Evolutionary conservation across 371 early-diverging fungal genomes (phyloP), one percentile per base, ranked within the genome.

Genomic region (Actinomortierella ambigua): DNA sequence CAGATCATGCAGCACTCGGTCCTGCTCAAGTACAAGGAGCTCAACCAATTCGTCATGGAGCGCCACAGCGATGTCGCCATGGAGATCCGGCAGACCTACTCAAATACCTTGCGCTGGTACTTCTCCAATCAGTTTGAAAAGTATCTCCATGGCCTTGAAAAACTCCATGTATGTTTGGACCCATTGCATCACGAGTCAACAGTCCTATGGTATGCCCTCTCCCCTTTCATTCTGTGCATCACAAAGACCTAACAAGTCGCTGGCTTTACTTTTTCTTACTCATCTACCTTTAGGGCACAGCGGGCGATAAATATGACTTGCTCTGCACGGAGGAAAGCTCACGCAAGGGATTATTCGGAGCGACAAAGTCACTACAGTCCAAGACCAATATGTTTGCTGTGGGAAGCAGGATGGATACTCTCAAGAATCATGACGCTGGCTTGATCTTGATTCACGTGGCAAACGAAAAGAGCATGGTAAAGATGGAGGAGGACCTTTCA

Each of bases 1-100:
- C 90, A 93, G 59, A 92, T 95, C 23, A 83, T 95, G 77, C 97
- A 98, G 69, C 91, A 92, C 67, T 93, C 90, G 1, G 85, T 92
- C 14, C 82, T 98, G 39, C 68, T 95, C 18, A 95, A 94, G 76
- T 95, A 92, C 79, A 92, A 92, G 54, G 90, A 88, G 48, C 82
- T 96, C 11, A 90, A 93, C 67, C 87, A 86, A 68, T 98, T 97
- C 77, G 80, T 96, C 20, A 79, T 93, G 62, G 92, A 93, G 61
- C 81, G 94, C 18, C 94, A 95, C 69, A 81, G 85, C n/a, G 95
- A 95, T 46, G 95, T 91, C 0, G 96, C 96, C 0, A 64, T 81
- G 11, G 98, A 98, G 68, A 86, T 98, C 24, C 85, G 90, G 44
- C 87, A 87, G 55, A 89, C 83, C 13, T 98, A 98, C 66, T 85